Conservation (phyloP, 768 basidiomycete species). For the Pholiota molesta region DNA sequence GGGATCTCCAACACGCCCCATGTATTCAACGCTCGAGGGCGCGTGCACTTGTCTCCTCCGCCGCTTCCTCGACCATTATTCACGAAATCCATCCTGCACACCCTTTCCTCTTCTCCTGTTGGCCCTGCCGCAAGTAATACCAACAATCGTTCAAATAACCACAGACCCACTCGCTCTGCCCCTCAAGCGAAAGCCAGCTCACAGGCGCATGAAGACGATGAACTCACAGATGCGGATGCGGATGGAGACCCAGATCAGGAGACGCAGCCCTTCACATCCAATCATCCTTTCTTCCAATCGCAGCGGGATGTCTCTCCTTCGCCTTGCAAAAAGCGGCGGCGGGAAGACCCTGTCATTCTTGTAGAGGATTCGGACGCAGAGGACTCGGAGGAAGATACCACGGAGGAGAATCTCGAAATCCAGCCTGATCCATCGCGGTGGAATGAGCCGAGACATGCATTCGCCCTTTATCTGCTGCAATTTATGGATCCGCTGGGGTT, state of each 20-base stretch:
- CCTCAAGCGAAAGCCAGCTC: background rate
- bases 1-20: conserved; percentile 65
- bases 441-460: conserved; percentile 34
- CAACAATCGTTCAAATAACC: background rate
- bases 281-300: conserved; percentile 23
- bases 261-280: conserved; percentile 23
- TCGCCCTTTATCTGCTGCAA: conserved; percentile 31
- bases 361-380: conserved; percentile 25
- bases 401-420: conserved; percentile 18
- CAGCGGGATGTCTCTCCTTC: conserved; percentile 8
- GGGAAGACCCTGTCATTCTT: conserved; percentile 8
- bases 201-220: conserved; percentile 1
- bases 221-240: conserved; percentile 15
- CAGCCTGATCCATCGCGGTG: conserved; percentile 27
- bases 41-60: conserved; percentile 37
- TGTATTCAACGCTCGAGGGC: conserved; percentile 58
- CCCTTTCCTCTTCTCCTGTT: conserved; percentile 7
- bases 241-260: conserved; percentile 28
- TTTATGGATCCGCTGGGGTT: conserved; percentile 25
- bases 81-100: conserved; percentile 17
- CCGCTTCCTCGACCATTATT: conserved; percentile 25
- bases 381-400: conserved; percentile 17
- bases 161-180: background rate
- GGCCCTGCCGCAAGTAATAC: background rate
- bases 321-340: background rate